phyloP scores from a whole-genome alignment of 2,329 filamentous ascomycete genomes.

The Pseudogymnoascus pannorum region DNA sequence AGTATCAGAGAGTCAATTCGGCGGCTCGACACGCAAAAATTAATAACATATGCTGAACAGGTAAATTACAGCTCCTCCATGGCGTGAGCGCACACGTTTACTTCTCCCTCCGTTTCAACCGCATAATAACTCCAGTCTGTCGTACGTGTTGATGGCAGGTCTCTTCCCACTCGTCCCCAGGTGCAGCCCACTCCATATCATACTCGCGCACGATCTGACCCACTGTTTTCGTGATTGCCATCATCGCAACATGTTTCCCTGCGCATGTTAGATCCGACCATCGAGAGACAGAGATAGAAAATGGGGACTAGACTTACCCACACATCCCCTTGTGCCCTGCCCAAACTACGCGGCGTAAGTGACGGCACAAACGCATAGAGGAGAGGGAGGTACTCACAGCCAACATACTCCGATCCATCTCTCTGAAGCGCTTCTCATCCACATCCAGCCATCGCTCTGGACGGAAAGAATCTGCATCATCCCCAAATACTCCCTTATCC shows the following conservation, averaged over 20 bases:
- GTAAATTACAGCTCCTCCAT: no score
- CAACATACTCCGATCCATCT: not conserved
- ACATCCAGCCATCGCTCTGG: constrained; percentile 15
- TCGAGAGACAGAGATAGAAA: no score
- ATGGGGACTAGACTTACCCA: no score
- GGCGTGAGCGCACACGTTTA: no score
- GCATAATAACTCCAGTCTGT: not conserved
- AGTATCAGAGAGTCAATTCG: no score
- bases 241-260: not conserved
- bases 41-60: no score
- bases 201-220: not conserved
- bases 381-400: no score
- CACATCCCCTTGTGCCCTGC: no score
- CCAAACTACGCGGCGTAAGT: no score
- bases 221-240: not conserved
- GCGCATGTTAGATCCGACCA: not conserved
- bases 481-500: constrained; percentile 12
- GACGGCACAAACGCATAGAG: no score
- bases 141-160: not conserved
- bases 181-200: constrained; percentile 1
- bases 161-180: not conserved
- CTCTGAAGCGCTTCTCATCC: constrained; percentile 4
- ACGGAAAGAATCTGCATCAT: constrained; percentile 14
- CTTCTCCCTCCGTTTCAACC: not conserved
- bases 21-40: no score